A percentile compares a stretch with the other conserved stretches of the same genome.
phyloP scores from a whole-genome alignment of 768 basidiomycete species.

The Lactifluus rugatus region DNA sequence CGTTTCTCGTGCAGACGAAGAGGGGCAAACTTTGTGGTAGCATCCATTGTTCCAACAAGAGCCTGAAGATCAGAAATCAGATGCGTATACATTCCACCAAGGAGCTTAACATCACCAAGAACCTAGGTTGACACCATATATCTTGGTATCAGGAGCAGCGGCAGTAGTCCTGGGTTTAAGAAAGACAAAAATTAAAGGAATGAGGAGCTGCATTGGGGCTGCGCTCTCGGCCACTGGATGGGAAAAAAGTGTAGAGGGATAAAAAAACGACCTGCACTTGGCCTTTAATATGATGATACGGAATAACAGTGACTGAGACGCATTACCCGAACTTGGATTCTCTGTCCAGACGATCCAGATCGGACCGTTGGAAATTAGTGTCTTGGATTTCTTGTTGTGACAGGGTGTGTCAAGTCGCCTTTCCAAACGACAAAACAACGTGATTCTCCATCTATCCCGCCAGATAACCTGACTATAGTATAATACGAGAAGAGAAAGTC shows the following conservation, averaged over 20 bases:
- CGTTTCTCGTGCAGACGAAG: not conserved
- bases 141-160: conserved; percentile 31
- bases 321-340: too few relatives aligned
- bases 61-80: conserved; percentile 34
- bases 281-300: not conserved
- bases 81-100: not conserved
- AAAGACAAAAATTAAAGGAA: not conserved
- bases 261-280: not conserved
- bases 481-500: too few relatives aligned
- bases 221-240: not conserved
- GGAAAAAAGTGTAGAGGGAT: not conserved
- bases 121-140: conserved; percentile 65
- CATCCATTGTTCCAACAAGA: conserved; percentile 79
- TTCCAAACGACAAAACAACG: too few relatives aligned
- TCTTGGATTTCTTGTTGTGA: too few relatives aligned
- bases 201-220: not conserved
- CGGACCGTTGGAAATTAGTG: too few relatives aligned
- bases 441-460: too few relatives aligned
- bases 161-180: not conserved
- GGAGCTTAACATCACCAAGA: conserved; percentile 37
- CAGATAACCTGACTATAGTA: too few relatives aligned
- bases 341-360: too few relatives aligned
- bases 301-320: too few relatives aligned
- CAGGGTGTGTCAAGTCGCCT: too few relatives aligned
- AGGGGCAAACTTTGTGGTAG: conserved; percentile 44